Evolutionary conservation across 192 early-diverging fungal genomes (phyloP), one percentile per base, ranked within the genome.

Genomic region (Coemansia sp.): DNA sequence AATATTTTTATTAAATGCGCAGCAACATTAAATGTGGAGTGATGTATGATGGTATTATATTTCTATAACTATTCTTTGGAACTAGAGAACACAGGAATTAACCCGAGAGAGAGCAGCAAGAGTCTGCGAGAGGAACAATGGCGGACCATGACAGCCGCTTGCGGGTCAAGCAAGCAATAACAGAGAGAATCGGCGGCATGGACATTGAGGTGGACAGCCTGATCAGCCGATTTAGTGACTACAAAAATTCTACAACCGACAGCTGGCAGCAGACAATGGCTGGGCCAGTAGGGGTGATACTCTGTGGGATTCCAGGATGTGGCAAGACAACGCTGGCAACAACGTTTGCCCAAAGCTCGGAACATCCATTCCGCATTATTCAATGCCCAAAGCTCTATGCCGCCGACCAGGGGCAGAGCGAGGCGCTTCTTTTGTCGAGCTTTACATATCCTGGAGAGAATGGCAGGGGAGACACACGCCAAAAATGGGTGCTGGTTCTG

Each of bases 371-470:
- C 56, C 67, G 65, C 0, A 50, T 64, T 44, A 64, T 84, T n/a
- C 70, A 68, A 32, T 84, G 81, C 19, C 77, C 81, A 10, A 73
- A 84, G 40, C 59, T 84, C 3, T 84, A 79, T 64, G 65, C 64
- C 1, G 74, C 77, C 0, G 77, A 79, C 26, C 73, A 84, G 39
- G 81, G 81, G 19, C 69, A 70, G 56, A 79, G 76, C 59, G 81
- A 84, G 44, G 62, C 48, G 8, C 65, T 59, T 9, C 60, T 83
- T 40, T 47, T 77, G 18, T 48, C 64, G 38, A 54, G 62, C 50
- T 77, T 83, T 74, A 53, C 65, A 8, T 53, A n/a, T 9, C 49
- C 32, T n/a, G 38, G 16, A 9, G 48, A n/a, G 1, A 50, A 26
- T 61, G 38, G 9, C 6, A 37, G 56, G 12, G n/a, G 5, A 18